These are phyloP conservation scores for Acephala macrosclerotiorum DNA, from an alignment of 2,329 filamentous ascomycete species.

Conservation along the genomic window DNA sequence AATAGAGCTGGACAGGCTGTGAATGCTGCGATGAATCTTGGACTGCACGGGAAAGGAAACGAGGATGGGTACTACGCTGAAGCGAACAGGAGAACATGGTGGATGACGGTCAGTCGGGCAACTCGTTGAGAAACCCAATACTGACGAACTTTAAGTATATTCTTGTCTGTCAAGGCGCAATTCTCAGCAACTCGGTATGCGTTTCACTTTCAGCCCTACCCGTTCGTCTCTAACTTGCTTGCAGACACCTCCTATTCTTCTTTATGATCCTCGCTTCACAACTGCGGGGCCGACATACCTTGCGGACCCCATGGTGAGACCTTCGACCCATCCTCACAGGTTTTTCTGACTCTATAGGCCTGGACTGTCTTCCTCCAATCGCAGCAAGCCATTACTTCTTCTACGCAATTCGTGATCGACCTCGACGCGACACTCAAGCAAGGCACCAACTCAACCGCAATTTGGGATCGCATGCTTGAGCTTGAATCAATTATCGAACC, in stretches of 20 bases:
- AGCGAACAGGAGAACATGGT: conserved; percentile 56
- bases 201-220: background rate
- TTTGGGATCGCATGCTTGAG: conserved; percentile 45
- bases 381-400: conserved; percentile 55
- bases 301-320: conserved; percentile 51
- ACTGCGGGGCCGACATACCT: conserved; percentile 51
- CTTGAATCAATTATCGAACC: conserved; percentile 38
- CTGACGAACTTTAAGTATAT: conserved; percentile 49
- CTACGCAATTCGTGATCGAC: conserved; percentile 57
- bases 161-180: conserved; percentile 57
- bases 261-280: conserved; percentile 54
- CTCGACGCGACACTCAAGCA: conserved; percentile 52
- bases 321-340: background rate
- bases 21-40: conserved; percentile 53
- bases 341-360: conserved; percentile 39
- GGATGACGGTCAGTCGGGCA: conserved; percentile 55
- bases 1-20: conserved; percentile 56
- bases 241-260: conserved; percentile 52
- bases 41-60: conserved; percentile 50
- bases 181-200: conserved; percentile 57
- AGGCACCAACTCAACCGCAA: conserved; percentile 48
- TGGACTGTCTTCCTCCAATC: conserved; percentile 53
- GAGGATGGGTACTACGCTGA: conserved; percentile 52
- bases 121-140: background rate
- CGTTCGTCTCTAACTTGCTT: conserved; percentile 19